Conservation (phyloP, 2,329 filamentous ascomycete genomes). For the Huntiella abstrusa region DNA sequence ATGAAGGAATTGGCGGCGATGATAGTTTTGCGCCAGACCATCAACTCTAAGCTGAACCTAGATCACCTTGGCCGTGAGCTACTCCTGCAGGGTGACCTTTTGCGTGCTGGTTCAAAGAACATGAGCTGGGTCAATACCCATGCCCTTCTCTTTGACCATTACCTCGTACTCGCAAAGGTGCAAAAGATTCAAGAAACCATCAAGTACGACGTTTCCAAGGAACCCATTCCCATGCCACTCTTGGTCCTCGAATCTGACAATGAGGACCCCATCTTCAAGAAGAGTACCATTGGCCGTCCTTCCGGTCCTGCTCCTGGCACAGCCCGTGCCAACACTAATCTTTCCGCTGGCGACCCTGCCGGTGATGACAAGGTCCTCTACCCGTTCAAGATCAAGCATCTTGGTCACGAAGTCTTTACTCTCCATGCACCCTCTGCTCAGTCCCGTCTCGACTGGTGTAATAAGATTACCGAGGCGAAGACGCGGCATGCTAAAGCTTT, state of each 20-base stretch:
- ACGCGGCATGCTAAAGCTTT: slow-evolving; percentile 78
- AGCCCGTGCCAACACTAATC: slow-evolving; percentile 23
- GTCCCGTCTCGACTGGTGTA: slow-evolving; percentile 73
- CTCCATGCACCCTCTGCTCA: slow-evolving; percentile 64
- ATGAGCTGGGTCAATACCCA: slow-evolving; percentile 92
- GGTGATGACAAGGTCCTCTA: slow-evolving; percentile 66
- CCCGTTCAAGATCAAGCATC: slow-evolving; percentile 88
- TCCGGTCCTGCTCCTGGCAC: slow-evolving; percentile 45
- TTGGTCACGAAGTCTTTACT: slow-evolving; percentile 84
- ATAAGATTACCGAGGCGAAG: slow-evolving; percentile 87
- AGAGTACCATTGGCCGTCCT: slow-evolving; percentile 53
- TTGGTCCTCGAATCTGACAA: slow-evolving; percentile 81
- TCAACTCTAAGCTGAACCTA: slow-evolving; percentile 76
- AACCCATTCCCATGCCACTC: slow-evolving; percentile 92
- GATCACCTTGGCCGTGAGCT: slow-evolving; percentile 87
- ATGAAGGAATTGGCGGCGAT: slow-evolving; percentile 70
- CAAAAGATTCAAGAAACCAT: slow-evolving; percentile 50
- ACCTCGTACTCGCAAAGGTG: slow-evolving; percentile 79
- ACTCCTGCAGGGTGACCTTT: slow-evolving; percentile 73
- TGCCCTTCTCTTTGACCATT: slow-evolving; percentile 88
- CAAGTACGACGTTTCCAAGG: slow-evolving; percentile 85
- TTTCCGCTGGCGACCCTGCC: slow-evolving; percentile 22
- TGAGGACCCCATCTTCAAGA: slow-evolving; percentile 76
- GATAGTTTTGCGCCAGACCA: slow-evolving; percentile 68
- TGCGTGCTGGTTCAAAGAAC: slow-evolving; percentile 70